Evolutionary conservation across 176 grass and related monocot genomes (phyloP), one percentile per base, ranked within the genome.

Genomic region (Ampelocalamus luodianensis): DNA sequence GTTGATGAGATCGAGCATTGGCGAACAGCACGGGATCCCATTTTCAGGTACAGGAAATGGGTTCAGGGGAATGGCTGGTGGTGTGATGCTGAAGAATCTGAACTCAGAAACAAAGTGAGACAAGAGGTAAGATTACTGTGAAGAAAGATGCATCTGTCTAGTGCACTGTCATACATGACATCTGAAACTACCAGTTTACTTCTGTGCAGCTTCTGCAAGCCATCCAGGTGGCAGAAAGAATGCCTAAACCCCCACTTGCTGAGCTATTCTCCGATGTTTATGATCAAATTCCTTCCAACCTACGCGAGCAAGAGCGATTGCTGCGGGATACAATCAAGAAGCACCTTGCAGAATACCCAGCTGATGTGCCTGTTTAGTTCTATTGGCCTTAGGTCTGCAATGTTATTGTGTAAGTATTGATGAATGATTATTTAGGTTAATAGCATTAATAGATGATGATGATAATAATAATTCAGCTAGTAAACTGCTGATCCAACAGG

Each of bases 11-110:
- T 99, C 0, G 90, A 99, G 72, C 97, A 99, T 53, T 99, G 93
- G 93, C 79, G 90, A 86, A 96, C 90, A 26, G 81, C 92, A 17
- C 87, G 97, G 44, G 97, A 94, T 76, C 97, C 97, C 5, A 62
- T 99, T 32, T 99, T 93, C 22, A 96, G 90, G 79, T 99, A 96
- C 81, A 94, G 92, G 65, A 96, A 94, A 91, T 99, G 97, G 97
- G 80, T 99, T 65, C 90, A 99, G 84, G 79, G 90, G 22, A 96
- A 99, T 55, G 88, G 87, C 10, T 99, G 97, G 97, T 96, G 93
- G 93, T 91, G 75, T 85, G 97, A 96, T 68, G 81, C 84, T 54
- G 86, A 91, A 51, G 96, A 99, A 78, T 87, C 86, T 69, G 88
- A 99, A 74, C 90, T 96, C 48, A 89, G 96, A 80, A 91, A 72